Conservation (phyloP, 495 filamentous ascomycete genomes). For the Penicillium roqueforti region DNA sequence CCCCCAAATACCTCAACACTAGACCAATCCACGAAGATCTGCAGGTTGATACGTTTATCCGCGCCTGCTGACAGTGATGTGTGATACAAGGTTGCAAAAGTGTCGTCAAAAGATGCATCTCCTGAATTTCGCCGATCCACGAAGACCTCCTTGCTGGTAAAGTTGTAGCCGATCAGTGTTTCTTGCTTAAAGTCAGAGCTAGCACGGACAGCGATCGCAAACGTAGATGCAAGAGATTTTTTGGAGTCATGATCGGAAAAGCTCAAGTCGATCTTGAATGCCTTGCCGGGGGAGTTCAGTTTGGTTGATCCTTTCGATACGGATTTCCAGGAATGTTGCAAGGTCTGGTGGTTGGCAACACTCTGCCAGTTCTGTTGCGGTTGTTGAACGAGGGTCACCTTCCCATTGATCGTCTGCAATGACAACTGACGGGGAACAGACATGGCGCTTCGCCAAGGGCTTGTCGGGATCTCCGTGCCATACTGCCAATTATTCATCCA, state of each 20-base stretch:
- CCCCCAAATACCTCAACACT: constrained; percentile 36
- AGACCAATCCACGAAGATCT: constrained; percentile 33
- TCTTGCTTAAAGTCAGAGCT: constrained; percentile 35
- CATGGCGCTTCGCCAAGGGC: constrained; percentile 51
- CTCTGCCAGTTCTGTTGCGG: constrained; percentile 6
- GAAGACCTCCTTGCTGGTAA: constrained; percentile 33
- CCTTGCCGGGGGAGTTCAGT: constrained; percentile 14
- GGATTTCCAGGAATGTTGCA: not conserved
- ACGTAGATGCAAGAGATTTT: constrained; percentile 6
- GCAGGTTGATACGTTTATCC: constrained; percentile 21
- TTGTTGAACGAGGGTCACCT: constrained; percentile 19
- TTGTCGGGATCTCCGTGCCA: constrained; percentile 24
- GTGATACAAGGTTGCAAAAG: constrained; percentile 27
- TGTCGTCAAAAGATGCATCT: constrained; percentile 21
- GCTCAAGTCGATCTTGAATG: constrained; percentile 20
- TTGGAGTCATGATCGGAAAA: constrained; percentile 17
- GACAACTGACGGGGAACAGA: constrained; percentile 41
- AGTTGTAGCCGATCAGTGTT: constrained; percentile 38
- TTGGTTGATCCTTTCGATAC: not conserved
- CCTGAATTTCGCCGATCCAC: constrained; percentile 27
- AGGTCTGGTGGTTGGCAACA: not conserved
- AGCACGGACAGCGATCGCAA: constrained; percentile 25
- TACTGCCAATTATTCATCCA: constrained; percentile 65
- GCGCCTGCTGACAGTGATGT: constrained; percentile 16
- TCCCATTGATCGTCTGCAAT: constrained; percentile 21